These are phyloP conservation scores for Ophiostoma australiae DNA, from an alignment of 2,329 filamentous ascomycete genomes.

Conservation along the genomic window DNA sequence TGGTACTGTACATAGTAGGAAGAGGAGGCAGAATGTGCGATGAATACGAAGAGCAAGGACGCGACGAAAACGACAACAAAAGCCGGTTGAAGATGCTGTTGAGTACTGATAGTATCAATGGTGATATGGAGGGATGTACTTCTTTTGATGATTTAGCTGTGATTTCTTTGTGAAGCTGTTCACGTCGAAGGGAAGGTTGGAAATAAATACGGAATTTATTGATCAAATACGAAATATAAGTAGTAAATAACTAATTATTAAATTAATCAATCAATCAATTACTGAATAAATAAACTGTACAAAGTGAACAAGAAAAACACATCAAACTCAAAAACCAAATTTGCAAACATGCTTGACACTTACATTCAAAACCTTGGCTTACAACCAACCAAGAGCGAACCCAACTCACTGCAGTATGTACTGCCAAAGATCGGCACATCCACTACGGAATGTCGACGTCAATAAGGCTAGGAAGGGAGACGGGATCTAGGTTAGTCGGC, in stretches of 20 bases:
- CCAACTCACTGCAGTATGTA: no score
- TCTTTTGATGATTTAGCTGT: neutral
- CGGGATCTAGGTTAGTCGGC: neutral
- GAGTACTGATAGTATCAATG: no score
- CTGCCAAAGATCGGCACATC: neutral
- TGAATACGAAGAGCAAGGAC: conserved; percentile 1
- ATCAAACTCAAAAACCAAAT: neutral
- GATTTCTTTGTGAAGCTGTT: no score
- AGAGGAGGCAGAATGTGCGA: neutral
- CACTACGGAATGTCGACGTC: neutral
- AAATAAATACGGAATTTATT: neutral
- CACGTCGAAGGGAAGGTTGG: no score
- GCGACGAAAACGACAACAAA: neutral
- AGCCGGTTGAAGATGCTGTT: neutral
- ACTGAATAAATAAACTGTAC: neutral
- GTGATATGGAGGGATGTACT: no score
- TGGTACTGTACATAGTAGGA: neutral
- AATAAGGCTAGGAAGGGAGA: conserved; percentile 10
- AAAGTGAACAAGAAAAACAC: neutral
- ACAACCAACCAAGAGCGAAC: neutral
- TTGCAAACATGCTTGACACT: neutral
- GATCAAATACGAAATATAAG: neutral
- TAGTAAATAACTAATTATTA: neutral
- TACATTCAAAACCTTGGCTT: neutral
- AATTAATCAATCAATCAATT: no score